Percentiles rank a stretch among this genome's conserved stretches.
These are phyloP conservation scores for Linderniella brevidens DNA, from an alignment of 257 asterid species.

Conservation along the genomic window DNA sequence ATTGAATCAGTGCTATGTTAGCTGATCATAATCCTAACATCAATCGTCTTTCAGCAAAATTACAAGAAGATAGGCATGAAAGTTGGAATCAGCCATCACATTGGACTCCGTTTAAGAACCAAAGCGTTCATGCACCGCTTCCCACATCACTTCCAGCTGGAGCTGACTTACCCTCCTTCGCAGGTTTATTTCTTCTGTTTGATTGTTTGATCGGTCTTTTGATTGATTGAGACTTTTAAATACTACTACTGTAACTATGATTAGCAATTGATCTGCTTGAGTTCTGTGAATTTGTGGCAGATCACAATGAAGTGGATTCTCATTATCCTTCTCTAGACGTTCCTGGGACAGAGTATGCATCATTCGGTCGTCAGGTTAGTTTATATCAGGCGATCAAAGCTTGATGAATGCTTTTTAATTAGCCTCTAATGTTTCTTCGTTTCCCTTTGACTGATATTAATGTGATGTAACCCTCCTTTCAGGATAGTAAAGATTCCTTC, in stretches of 20 bases:
- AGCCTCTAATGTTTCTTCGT: background rate
- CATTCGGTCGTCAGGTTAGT: constrained; percentile 46
- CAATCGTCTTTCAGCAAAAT: constrained; percentile 26
- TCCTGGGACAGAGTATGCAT: constrained; percentile 61
- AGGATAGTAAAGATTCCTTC: constrained; percentile 39
- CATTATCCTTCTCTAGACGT: constrained; percentile 54
- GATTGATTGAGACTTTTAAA: background rate
- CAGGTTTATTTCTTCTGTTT: constrained; percentile 35
- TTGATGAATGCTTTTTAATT: background rate
- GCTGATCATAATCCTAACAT: background rate
- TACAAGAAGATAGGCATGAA: constrained; percentile 39
- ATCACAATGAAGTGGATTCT: constrained; percentile 58
- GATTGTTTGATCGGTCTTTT: background rate
- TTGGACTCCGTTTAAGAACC: constrained; percentile 42
- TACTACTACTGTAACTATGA: background rate
- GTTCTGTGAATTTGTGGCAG: constrained; percentile 20
- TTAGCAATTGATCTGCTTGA: background rate
- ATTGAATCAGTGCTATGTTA: no score
- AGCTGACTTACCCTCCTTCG: constrained; percentile 84
- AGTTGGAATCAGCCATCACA: constrained; percentile 32
- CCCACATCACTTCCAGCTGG: constrained; percentile 87
- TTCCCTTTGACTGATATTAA: constrained; percentile 3
- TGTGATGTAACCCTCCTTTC: constrained; percentile 8
- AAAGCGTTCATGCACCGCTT: constrained; percentile 38
- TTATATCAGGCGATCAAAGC: no score